Evolutionary conservation across 345 rosid species (phyloP), one percentile per base, ranked within the genome.

Genomic region (Melaleuca quinquenervia): DNA sequence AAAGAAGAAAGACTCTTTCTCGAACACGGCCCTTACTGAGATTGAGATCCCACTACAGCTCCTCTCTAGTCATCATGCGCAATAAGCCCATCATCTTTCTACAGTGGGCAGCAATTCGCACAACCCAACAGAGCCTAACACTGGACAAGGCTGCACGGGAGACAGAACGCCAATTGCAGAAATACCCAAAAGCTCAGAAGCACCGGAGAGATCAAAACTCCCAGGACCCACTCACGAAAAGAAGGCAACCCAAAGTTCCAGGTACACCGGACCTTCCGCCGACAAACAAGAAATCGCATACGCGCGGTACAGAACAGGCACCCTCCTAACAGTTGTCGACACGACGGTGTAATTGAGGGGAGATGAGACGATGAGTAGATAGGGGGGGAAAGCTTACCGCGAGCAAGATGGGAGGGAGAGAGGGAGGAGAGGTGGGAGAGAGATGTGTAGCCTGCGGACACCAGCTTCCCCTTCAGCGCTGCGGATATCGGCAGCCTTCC

Each of bases 401-500:
- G 92, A 88, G 96, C 91, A 50, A 94, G 95, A 85, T 85, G 90
- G 13, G 94, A 82, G 8, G 95, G 85, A 56, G 96, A 92, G 84
- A 88, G 88, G 2, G 96, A 92, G 83, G 94, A 90, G 60, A 94
- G 91, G 44, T 92, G 91, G 32, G 95, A 86, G 26, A 93, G 89
- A 56, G 94, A 90, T 90, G 92, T 89, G 87, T 94, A 95, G 84
- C 97, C 95, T 1, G 94, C 93, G 3, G 94, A 89, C 62, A 94
- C 89, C 11, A 95, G 93, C 88, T 95, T 96, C 88, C 95, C 94
- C 87, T 94, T 93, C 83, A 88, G 93, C 76, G 92, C 88, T 22
- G 94, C 94, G 70, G 98, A 94, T n/a, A 94, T 86, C 27, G 95
- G 94, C 45, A 94, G 87, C 84, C 86, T 92, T 90, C 87, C 90